phyloP scores from a whole-genome alignment of 2,329 filamentous ascomycete genomes.

The Lachnellula arida region DNA sequence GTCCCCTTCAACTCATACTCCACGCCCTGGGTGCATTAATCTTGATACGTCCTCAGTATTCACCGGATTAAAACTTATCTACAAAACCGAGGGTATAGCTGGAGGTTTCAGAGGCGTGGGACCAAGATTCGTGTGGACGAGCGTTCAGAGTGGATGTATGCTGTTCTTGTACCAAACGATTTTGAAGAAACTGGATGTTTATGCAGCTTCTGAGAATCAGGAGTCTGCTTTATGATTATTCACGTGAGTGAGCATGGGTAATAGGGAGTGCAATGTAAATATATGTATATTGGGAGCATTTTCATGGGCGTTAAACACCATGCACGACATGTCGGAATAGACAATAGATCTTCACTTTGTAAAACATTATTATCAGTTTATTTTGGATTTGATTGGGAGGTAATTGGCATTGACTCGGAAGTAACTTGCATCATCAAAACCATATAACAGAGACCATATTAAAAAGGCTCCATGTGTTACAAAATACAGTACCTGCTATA shows the following conservation, averaged over 20 bases:
- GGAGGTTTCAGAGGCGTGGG: constrained; percentile 96
- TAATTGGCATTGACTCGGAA: no score
- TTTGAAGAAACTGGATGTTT: constrained; percentile 66
- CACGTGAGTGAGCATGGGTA: constrained; percentile 2
- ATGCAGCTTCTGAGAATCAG: constrained; percentile 19
- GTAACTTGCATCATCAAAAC: no score
- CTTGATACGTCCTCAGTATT: constrained; percentile 88
- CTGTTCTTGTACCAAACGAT: constrained; percentile 90
- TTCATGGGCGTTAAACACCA: constrained; percentile 27
- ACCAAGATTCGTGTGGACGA: constrained; percentile 91
- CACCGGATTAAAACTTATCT: constrained; percentile 80
- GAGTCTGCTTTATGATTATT: constrained; percentile 23
- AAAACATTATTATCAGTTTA: neutral
- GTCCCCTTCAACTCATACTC: constrained; percentile 78
- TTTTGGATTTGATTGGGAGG: no score
- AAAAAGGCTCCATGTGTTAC: no score
- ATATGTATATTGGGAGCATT: constrained; percentile 24
- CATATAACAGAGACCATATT: no score
- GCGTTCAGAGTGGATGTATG: constrained; percentile 95
- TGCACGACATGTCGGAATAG: constrained; percentile 20
- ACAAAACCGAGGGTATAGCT: constrained; percentile 78
- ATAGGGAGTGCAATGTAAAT: constrained; percentile 19
- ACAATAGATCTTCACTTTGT: constrained; percentile 30
- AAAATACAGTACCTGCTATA: no score
- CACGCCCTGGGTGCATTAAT: constrained; percentile 70